phyloP scores from a whole-genome alignment of 257 asterid species.

The Solanum lycopersicoides region DNA sequence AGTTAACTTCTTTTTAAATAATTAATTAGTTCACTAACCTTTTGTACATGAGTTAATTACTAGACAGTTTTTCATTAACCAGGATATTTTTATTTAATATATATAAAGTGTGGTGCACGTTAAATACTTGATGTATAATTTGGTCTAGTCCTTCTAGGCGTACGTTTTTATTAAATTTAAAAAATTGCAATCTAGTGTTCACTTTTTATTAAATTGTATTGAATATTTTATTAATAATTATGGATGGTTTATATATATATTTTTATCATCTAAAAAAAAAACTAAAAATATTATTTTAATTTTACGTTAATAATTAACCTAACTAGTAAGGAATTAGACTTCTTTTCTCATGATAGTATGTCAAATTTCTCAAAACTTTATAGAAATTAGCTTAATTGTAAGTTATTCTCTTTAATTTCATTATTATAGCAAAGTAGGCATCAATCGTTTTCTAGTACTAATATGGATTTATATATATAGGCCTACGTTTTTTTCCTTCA shows the following conservation, averaged over 20 bases:
- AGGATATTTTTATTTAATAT: not conserved
- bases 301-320: not conserved
- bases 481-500: not conserved
- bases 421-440: not conserved
- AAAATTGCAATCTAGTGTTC: not conserved
- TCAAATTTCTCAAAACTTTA: not conserved
- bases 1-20: not conserved
- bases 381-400: not conserved
- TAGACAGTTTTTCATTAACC: not conserved
- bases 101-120: not conserved
- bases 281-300: too few relatives aligned
- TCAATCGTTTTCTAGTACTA: not conserved
- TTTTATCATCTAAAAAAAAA: too few relatives aligned
- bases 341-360: not conserved
- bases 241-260: not conserved
- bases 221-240: not conserved
- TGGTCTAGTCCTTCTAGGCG: not conserved
- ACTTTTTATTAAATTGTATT: not conserved
- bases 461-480: not conserved
- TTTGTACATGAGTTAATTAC: not conserved
- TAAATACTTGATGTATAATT: not conserved
- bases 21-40: not conserved
- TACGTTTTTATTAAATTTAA: too few relatives aligned
- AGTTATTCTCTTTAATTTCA: not conserved
- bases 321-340: not conserved